Base-by-base conservation (phyloP, 164 flowering plant species). In the Sextonia rubra region DNA sequence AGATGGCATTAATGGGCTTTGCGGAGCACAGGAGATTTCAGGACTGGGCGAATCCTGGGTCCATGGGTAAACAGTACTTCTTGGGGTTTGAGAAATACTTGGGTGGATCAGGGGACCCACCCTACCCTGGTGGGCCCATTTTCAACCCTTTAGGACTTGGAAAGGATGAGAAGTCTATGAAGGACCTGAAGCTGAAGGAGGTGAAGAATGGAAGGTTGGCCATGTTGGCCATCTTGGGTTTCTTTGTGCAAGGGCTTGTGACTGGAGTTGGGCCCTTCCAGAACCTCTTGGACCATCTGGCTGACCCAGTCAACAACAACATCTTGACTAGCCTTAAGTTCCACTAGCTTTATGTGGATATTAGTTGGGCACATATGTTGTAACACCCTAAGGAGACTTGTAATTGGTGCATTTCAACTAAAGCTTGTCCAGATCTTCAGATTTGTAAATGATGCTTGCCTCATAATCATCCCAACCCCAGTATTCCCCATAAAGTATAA, bases 161-260 rank as follows among this genome's bases (percentile, higher is more conserved):
- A 0, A 95, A 92, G 76, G 96, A 95, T 72, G 98, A 89, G 86
- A 95, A 95, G 75, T 89, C 95, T 1, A 2, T 92, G 86, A 91
- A 88, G 71, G 99, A 94, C 0, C 69, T 92, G 88, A 94, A 92
- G 86, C 71, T 95, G 70, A 95, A 92, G 83, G 99, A 94, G 72
- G 82, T 94, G 69, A 94, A 94, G 93, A 94, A 92, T 81, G 99
- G 99, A 58, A 88, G 98, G 77, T 69, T 95, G 84, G 98, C 98
- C 9, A 95, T 95, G 99, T 79, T 92, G 86, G 97, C 98, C 3
- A 76, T 95, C 12, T 73, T 95, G 91, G 99, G 97, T 56, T 94
- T 80, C 86, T 94, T 91, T 56, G 64, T 90, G 3, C 99, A 91
- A 70, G 99, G 76, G 4, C 83, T 85, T 27, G 97, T 95, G 1